Percentiles rank a stretch among this genome's conserved stretches.
Evolutionary conservation across 345 rosid species (phyloP).

Genomic region (Aegle marmelos): DNA sequence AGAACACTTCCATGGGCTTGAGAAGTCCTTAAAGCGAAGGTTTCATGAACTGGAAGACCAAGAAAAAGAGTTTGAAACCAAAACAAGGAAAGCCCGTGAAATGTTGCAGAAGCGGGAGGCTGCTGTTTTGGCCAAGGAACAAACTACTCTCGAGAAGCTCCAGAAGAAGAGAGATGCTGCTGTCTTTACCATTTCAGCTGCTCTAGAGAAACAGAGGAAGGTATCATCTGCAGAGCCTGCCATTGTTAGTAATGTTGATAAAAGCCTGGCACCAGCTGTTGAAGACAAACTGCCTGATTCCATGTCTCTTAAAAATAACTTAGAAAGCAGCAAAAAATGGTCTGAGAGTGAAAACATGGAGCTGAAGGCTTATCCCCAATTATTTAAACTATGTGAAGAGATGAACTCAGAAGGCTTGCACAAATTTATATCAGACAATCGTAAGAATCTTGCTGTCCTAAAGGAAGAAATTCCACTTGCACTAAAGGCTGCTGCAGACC

Average conservation of each 20-base stretch:
- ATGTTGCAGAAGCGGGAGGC: conserved; percentile 70
- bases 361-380: conserved; percentile 73
- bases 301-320: conserved; percentile 44
- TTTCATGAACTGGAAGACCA: conserved; percentile 98
- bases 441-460: conserved; percentile 87
- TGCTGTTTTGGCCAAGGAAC: conserved; percentile 84
- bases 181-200: conserved; percentile 54
- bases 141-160: conserved; percentile 68
- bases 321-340: conserved; percentile 49
- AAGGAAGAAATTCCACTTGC: conserved; percentile 93
- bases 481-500: conserved; percentile 69
- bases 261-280: conserved; percentile 28
- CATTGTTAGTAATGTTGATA: conserved; percentile 37
- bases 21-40: conserved; percentile 94
- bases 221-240: conserved; percentile 39
- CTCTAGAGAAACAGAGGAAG: conserved; percentile 61
- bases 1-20: conserved; percentile 98
- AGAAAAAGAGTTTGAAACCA: conserved; percentile 72
- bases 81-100: conserved; percentile 77
- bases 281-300: conserved; percentile 46
- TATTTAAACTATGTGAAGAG: conserved; percentile 71
- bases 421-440: conserved; percentile 92
- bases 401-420: conserved; percentile 93
- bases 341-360: conserved; percentile 46
- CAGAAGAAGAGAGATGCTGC: conserved; percentile 94